Percentiles rank a stretch among this genome's conserved stretches.
Conservation (phyloP, 106 monocot genomes). For the Agapanthus africanus region DNA sequence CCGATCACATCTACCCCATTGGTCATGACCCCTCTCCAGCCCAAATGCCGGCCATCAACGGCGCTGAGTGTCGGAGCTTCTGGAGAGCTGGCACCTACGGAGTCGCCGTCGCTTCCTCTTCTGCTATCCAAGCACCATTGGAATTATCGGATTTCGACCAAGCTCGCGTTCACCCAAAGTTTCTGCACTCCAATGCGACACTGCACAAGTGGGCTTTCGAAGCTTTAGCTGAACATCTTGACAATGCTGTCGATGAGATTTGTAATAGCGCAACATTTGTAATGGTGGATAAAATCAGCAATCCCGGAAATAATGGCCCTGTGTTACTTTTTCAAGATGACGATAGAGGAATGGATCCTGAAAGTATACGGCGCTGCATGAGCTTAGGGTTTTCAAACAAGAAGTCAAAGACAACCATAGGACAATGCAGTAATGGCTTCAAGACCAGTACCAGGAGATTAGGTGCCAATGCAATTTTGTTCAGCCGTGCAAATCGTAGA, state of each 20-base stretch:
- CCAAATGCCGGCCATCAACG: no score
- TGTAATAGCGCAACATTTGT: slow-evolving; percentile 75
- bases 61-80: slow-evolving; percentile 65
- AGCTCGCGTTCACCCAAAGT: slow-evolving; percentile 81
- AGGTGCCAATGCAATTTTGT: slow-evolving; percentile 71
- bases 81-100: slow-evolving; percentile 65
- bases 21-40: no score
- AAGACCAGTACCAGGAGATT: slow-evolving; percentile 85
- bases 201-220: slow-evolving; percentile 95
- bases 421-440: slow-evolving; percentile 87
- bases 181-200: slow-evolving; percentile 88
- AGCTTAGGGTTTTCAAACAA: slow-evolving; percentile 90
- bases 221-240: slow-evolving; percentile 87
- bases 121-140: slow-evolving; percentile 19
- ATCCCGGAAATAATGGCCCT: slow-evolving; percentile 49
- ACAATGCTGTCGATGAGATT: slow-evolving; percentile 94
- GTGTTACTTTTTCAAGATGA: slow-evolving; percentile 86
- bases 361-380: slow-evolving; percentile 78
- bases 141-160: slow-evolving; percentile 50
- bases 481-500: slow-evolving; percentile 40
- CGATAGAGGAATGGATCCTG: slow-evolving; percentile 89
- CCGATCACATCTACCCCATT: no score
- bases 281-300: slow-evolving; percentile 63
- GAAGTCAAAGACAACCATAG: slow-evolving; percentile 63
- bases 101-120: slow-evolving; percentile 6